phyloP scores from a whole-genome alignment of 139 green algal genomes.

The Desmodesmus armatus region DNA sequence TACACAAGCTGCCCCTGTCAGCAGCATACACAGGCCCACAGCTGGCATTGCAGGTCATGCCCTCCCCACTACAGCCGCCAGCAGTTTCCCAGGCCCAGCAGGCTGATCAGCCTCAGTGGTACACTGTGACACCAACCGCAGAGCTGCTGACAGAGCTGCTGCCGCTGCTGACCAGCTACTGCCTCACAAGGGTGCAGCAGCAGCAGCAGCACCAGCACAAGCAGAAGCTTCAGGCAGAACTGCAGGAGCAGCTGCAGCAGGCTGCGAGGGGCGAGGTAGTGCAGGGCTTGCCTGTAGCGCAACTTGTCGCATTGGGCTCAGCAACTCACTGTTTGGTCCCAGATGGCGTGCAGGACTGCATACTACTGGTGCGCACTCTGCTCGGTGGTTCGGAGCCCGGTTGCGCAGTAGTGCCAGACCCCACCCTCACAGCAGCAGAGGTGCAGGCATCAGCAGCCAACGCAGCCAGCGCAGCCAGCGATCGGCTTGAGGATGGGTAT shows the following conservation, averaged over 20 bases:
- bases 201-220: neutral
- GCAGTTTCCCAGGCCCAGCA: no score
- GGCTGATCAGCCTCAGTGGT: no score
- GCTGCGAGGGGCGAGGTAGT: neutral
- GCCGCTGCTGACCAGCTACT: neutral
- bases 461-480: neutral
- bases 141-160: neutral
- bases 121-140: no score
- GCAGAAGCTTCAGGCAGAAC: neutral
- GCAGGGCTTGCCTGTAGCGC: neutral
- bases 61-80: no score
- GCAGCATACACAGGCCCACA: no score
- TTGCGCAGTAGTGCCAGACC: neutral
- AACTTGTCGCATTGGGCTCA: neutral
- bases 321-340: neutral
- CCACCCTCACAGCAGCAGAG: neutral
- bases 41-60: no score
- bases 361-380: neutral
- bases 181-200: neutral
- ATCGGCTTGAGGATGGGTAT: no score
- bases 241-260: neutral
- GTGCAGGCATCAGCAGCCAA: neutral
- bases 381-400: neutral
- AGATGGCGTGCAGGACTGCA: neutral
- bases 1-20: no score